phyloP scores from a whole-genome alignment of 495 filamentous ascomycete species.

The Platismatia glauca region DNA sequence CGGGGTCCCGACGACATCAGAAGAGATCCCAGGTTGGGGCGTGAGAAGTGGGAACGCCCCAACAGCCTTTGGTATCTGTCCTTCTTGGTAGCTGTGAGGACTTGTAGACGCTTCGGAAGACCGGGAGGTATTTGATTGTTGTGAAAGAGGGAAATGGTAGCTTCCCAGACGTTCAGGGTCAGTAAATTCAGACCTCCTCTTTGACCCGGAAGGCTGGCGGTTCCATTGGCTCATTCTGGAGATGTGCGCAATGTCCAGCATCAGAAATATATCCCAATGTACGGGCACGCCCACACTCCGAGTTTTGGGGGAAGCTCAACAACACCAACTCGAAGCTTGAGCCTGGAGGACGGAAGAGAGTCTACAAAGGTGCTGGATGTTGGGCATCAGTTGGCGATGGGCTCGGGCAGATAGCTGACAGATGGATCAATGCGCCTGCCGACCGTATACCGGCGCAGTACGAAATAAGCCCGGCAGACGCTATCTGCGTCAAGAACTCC shows the following conservation, averaged over 20 bases:
- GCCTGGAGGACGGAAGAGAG: neutral
- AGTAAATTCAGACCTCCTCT: slow-evolving; percentile 3
- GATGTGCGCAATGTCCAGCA: neutral
- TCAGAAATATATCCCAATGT: neutral
- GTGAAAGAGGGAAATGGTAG: slow-evolving; percentile 4
- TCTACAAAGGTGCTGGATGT: neutral
- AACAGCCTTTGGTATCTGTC: neutral
- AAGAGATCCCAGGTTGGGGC: neutral
- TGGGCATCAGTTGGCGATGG: neutral
- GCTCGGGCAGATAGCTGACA: neutral
- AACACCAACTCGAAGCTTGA: neutral
- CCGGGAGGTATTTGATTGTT: neutral
- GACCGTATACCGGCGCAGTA: neutral
- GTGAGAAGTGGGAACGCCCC: neutral
- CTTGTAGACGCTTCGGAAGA: slow-evolving; percentile 7
- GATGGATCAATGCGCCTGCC: neutral
- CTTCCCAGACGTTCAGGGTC: neutral
- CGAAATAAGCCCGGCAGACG: neutral
- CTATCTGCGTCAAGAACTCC: neutral
- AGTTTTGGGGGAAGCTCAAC: no score
- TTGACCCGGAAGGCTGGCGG: slow-evolving; percentile 5
- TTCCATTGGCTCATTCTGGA: slow-evolving; percentile 25
- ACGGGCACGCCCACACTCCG: neutral
- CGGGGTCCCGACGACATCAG: neutral
- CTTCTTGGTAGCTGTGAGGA: slow-evolving; percentile 8